Evolutionary conservation across 306 rosid genomes (phyloP), one percentile per base, ranked within the genome.

Genomic region (Ormosia semicastrata): DNA sequence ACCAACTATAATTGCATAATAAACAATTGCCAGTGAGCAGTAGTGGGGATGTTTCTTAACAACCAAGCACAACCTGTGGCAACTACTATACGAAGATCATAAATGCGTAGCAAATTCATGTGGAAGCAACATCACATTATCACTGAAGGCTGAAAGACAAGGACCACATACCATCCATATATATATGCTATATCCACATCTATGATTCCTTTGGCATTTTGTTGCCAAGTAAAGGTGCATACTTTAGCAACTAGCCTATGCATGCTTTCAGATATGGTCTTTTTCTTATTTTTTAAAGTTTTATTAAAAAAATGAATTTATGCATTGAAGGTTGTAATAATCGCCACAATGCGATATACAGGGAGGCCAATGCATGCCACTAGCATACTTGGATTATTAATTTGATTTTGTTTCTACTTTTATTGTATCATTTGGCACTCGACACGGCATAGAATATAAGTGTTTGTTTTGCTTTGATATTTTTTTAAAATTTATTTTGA

Each of bases 21-120:
- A 37, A 52, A 73, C 2, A 58, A 58, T 13, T 73, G 84, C 41
- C 53, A 79, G 59, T 52, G 66, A 65, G 83, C 24, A 68, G 9
- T 43, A 57, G 79, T 71, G 83, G 80, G 85, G 46, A 64, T 84
- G 94, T 84, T 88, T 83, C 92, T 77, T 77, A 85, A 80, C 90
- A 70, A 80, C 92, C 91, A 66, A 41, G 44, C 94, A 88, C 44
- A 84, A 58, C 47, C 71, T 44, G 62, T 73, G 88, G 66, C 78
- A 62, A 54, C 56, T 76, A 43, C 65, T 44, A 41, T 75, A 63
- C 54, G 5, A 57, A 58, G 10, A 58, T 71, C 59, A 43, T 57
- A 50, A 50, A 33, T 58, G 37, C 14, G 75, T 34, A 81, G 76
- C 91, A 75, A 71, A 66, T 66, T 85, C 80, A 83, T 82, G 84